phyloP scores from a whole-genome alignment of 805 yeast genomes.

The Zygosaccharomyces kombuchaensis region DNA sequence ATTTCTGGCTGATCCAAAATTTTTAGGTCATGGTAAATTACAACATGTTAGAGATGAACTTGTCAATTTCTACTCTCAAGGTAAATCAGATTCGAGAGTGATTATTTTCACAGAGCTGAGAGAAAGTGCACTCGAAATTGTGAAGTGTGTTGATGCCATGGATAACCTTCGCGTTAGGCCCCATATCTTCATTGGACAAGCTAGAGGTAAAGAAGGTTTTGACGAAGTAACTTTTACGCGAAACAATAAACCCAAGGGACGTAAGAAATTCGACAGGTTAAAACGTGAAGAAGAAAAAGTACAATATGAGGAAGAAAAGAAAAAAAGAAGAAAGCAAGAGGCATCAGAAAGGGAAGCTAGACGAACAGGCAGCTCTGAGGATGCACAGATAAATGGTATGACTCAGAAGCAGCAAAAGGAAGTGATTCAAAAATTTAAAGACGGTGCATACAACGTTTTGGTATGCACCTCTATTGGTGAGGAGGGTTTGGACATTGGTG shows the following conservation, averaged over 20 bases:
- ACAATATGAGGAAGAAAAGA: conserved; percentile 30
- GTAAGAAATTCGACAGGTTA: conserved; percentile 37
- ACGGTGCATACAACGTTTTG: conserved; percentile 68
- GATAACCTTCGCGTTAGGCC: conserved; percentile 47
- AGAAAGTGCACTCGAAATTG: conserved; percentile 86
- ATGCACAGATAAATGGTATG: conserved; percentile 82
- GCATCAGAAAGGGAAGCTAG: conserved; percentile 36
- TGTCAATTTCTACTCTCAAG: conserved; percentile 46
- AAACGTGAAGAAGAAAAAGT: conserved; percentile 34
- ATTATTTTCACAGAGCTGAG: conserved; percentile 86
- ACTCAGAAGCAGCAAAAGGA: conserved; percentile 82
- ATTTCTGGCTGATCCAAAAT: conserved; percentile 36
- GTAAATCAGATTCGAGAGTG: conserved; percentile 56
- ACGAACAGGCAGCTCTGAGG: conserved; percentile 61
- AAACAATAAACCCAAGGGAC: conserved; percentile 43
- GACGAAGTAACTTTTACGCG: conserved; percentile 49
- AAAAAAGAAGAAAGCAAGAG: conserved; percentile 32
- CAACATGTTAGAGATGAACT: conserved; percentile 56
- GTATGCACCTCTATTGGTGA: conserved; percentile 98
- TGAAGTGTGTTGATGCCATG: conserved; percentile 51
- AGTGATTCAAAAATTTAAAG: conserved; percentile 66
- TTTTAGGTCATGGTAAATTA: conserved; percentile 69
- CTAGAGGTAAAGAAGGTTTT: conserved; percentile 66
- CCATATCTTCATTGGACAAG: conserved; percentile 90
- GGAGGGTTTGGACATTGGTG: conserved; percentile 97